Evolutionary conservation across 2,329 filamentous ascomycete species (phyloP), one percentile per base, ranked within the genome.

Genomic region (Rosellinia necatrix): DNA sequence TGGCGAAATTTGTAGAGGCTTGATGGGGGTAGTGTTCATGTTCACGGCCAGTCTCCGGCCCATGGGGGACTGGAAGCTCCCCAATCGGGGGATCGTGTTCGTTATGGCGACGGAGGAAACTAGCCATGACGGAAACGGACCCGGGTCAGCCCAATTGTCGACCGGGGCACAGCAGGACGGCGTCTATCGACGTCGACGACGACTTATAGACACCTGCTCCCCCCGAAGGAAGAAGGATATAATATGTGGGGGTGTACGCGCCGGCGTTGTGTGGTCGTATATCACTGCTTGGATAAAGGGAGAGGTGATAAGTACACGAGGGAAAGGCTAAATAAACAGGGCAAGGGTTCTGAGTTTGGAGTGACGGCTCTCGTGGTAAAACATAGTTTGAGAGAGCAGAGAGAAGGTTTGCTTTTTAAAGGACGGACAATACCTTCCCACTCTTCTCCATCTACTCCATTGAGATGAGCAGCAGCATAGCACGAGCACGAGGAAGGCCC

Each of bases 51-150:
- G 77, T 80, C 46, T 72, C 72, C 0, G 78, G 77, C 19, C 78
- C 77, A 59, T 84, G 81, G 30, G 82, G 82, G 32, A 85, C 77
- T 56, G 82, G 82, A 38, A 85, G 76, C 70, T 80, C 76, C 56
- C 81, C 82, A 49, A 80, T 67, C 35, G 70, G 68, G 44, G 74
- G 73, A 56, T 77, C 70, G 68, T 78, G 76, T 47, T 72, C 71
- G 34, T 65, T 59, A 44, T 76, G 73, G 58, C 74, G 75, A 49
- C 73, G 72, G 49, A 76, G 67, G 40, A 70, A 65, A 37, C 69
- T 64, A 48, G 75, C 70, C 73, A 75, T 75, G 41, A 48, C 55
- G 56, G 6, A 24, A 48, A 38, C 22, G 32, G 27, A 24, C 34
- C 21, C 25, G 29, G 29, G 24, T 22, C 22, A 43, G 19, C 15